Percentiles rank a stretch among this genome's conserved stretches.
Evolutionary conservation across 1,139 yeast genomes (phyloP).

Genomic region (Nakaseomyces nivariensis): DNA sequence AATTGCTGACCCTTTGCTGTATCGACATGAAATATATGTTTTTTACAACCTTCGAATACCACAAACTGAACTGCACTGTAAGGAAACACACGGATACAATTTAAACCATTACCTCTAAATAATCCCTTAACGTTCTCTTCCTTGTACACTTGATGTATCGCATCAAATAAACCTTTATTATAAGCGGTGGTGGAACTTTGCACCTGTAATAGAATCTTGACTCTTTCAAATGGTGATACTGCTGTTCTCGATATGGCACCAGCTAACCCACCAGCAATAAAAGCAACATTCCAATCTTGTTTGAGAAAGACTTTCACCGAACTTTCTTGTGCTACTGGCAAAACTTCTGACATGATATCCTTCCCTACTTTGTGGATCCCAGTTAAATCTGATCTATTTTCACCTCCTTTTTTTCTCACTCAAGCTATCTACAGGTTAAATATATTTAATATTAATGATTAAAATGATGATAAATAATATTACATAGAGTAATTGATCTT

Average conservation of each 20-base stretch:
- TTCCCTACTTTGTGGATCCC: no score
- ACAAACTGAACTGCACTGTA: conserved; percentile 93
- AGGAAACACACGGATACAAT: conserved; percentile 84
- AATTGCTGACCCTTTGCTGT: conserved; percentile 32
- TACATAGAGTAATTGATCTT: no score
- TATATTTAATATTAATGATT: no score
- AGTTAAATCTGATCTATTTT: no score
- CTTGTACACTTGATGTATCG: conserved; percentile 66
- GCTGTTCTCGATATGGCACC: conserved; percentile 91
- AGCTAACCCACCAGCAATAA: conserved; percentile 70
- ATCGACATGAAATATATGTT: conserved; percentile 32
- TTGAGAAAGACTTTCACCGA: conserved; percentile 32
- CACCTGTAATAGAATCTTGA: conserved; percentile 81
- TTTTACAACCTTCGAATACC: conserved; percentile 67
- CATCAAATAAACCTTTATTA: conserved; percentile 64
- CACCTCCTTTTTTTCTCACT: no score
- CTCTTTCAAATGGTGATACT: conserved; percentile 91
- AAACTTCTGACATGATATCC: conserved; percentile 2
- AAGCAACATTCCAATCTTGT: conserved; percentile 49
- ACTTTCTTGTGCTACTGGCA: conserved; percentile 3
- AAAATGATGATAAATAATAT: no score
- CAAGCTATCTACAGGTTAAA: no score
- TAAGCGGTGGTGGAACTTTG: conserved; percentile 55
- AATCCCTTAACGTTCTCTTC: conserved; percentile 89
- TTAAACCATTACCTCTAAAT: conserved; percentile 82